Conservation (phyloP, 2,329 filamentous ascomycete genomes). For the Daldinia sp. region DNA sequence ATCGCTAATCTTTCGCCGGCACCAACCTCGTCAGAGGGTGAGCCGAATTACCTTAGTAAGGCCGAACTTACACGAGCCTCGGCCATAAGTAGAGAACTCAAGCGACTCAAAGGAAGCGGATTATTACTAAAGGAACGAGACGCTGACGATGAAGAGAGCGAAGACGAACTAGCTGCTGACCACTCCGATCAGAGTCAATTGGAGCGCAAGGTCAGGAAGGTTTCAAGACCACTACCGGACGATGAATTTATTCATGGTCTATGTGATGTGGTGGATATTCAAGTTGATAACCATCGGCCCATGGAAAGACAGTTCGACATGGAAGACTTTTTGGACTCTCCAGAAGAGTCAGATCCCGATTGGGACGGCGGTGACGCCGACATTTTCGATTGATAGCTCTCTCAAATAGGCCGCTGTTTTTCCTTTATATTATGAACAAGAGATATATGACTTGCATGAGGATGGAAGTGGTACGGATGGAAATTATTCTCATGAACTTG, state of each 20-base stretch:
- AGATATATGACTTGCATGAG: slow-evolving; percentile 28
- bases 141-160: slow-evolving; percentile 53
- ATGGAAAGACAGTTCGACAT: slow-evolving; percentile 76
- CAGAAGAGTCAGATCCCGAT: slow-evolving; percentile 67
- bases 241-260: slow-evolving; percentile 70
- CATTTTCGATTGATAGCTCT: slow-evolving; percentile 34
- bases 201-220: slow-evolving; percentile 32
- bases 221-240: slow-evolving; percentile 26
- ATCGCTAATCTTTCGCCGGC: slow-evolving; percentile 41
- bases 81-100: slow-evolving; percentile 42
- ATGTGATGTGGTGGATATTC: slow-evolving; percentile 76
- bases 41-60: slow-evolving; percentile 16
- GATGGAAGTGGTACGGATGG: slow-evolving; percentile 9
- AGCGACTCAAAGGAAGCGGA: slow-evolving; percentile 34
- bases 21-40: slow-evolving; percentile 37
- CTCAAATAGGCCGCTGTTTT: not conserved
- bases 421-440: slow-evolving; percentile 9
- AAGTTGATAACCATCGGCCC: slow-evolving; percentile 81
- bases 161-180: slow-evolving; percentile 50
- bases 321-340: slow-evolving; percentile 75
- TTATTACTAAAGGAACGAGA: slow-evolving; percentile 44
- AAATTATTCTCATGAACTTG: slow-evolving; percentile 9
- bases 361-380: slow-evolving; percentile 62
- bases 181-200: slow-evolving; percentile 24
- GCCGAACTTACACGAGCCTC: slow-evolving; percentile 31